Percentiles rank a stretch among this genome's conserved stretches.
Conservation (phyloP, 495 filamentous ascomycete genomes). For the Penicillium canariense region DNA sequence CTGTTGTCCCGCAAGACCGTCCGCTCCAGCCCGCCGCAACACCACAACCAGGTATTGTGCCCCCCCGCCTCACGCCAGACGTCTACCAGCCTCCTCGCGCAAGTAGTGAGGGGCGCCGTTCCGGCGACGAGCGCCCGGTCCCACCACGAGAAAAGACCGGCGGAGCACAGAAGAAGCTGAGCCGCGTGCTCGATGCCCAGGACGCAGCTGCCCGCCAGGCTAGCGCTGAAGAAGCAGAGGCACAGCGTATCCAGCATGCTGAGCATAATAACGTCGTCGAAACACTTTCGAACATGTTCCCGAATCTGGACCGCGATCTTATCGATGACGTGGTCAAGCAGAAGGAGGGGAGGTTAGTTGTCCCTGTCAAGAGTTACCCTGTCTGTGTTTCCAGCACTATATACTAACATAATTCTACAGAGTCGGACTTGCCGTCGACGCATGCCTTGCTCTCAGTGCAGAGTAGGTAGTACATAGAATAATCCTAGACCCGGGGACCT, state of each 20-base stretch:
- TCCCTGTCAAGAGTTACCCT: conserved; percentile 8
- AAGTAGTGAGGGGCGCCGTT: conserved; percentile 44
- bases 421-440: conserved; percentile 87
- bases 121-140: conserved; percentile 40
- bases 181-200: conserved; percentile 55
- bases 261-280: conserved; percentile 93
- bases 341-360: conserved; percentile 81
- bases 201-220: conserved; percentile 94
- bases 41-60: conserved; percentile 52
- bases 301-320: conserved; percentile 82
- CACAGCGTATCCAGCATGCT: conserved; percentile 73
- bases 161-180: conserved; percentile 30
- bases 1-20: conserved; percentile 33
- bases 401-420: conserved; percentile 40
- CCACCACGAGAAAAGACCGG: conserved; percentile 6
- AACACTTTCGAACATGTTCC: conserved; percentile 89
- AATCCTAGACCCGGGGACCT: background rate
- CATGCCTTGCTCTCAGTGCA: conserved; percentile 75
- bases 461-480: conserved; percentile 38
- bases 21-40: conserved; percentile 49
- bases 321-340: conserved; percentile 91
- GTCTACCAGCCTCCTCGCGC: conserved; percentile 50
- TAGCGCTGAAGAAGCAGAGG: conserved; percentile 87
- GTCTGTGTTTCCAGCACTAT: background rate
- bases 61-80: conserved; percentile 59